Evolutionary conservation across 2,329 filamentous ascomycete genomes (phyloP), one percentile per base, ranked within the genome.

Genomic region (Xylaria arbuscula): DNA sequence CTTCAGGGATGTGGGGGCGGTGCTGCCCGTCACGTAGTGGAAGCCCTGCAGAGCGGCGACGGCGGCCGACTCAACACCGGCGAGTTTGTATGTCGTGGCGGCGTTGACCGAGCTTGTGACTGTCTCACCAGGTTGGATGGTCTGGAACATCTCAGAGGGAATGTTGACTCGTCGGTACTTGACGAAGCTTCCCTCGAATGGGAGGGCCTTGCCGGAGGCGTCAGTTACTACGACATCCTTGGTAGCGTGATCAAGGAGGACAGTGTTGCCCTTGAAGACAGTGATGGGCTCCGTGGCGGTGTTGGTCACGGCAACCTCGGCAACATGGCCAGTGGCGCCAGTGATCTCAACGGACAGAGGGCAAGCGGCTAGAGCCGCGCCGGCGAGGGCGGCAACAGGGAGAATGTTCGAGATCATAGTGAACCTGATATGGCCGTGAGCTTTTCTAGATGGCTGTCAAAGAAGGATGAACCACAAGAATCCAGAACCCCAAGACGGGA

Each of bases 261-360:
- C 69, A 19, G 70, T 72, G 66, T 72, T 72, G 50, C 69, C 70
- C 64, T 66, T 71, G 67, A 70, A 72, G 53, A 72, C 70, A 10
- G 71, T 72, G 36, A 72, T 58, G 17, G 71, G 47, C 65, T 72
- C 69, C 38, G 34, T 38, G 45, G 62, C 71, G 9, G 71, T 72
- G 65, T 72, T 72, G 34, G 71, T 72, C 11, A 72, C 62, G 22
- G 64, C 69, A 8, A 72, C 71, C 19, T 71, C 62, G 7, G 71
- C 65, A 40, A 71, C 50, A 45, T 71, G 66, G 36, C 34, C 51
- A 40, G 62, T 65, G 32, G 69, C 63, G 7, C 63, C 59, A 28
- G 71, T 71, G 50, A 72, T 66, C 53, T 72, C 62, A 34, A 72
- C 69, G 13, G 69, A 64, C 28, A 72, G 67, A 59, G 71, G 71